Base-by-base conservation (phyloP, 805 yeast species). In the Hanseniaspora osmophila region DNA sequence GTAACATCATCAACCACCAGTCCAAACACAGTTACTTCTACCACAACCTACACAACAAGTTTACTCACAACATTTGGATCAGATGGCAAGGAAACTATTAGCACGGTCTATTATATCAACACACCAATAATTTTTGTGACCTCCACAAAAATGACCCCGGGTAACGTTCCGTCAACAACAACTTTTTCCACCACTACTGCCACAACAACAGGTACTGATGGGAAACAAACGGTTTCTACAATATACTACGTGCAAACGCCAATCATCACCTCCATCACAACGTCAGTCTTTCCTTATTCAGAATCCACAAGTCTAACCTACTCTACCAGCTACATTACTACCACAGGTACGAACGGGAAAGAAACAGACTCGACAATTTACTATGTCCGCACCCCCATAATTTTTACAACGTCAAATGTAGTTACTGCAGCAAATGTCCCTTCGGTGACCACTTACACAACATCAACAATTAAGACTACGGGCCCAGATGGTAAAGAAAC, bases 331-430 rank as follows among this genome's bases (percentile, higher is more conserved):
- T 40, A 37, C 22, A 12, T 45, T 12, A 47, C 49, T 1, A 30
- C 29, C 35, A 44, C 47, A 7, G 49, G 47, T 10, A 16, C 40
- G n/a, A 38, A 46, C 17, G 52, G 52, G 1, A 27, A 39, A 10
- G 18, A 44, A 18, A 49, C 52, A 9, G 42, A 46, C 29, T 42
- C 45, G 12, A 46, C 47, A 6, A 42, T 51, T 16, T 45, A 43
- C 41, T 44, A 47, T 33, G 47, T 45, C 13, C 48, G 47, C 35
- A 46, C 48, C 10, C 18, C 47, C 42, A 37, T 50, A 45, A 42
- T 47, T 49, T 33, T 49, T 41, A 44, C 50, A 48, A 44, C 40
- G 44, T 49, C 50, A 42, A 29, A 54, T 37, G 38, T 48, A 39
- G 18, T 42, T 39, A 44, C 48, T 42, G 39, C 51, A 42, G 47